Base-by-base conservation (phyloP, 2,329 filamentous ascomycete genomes). In the Fusarium setosum region DNA sequence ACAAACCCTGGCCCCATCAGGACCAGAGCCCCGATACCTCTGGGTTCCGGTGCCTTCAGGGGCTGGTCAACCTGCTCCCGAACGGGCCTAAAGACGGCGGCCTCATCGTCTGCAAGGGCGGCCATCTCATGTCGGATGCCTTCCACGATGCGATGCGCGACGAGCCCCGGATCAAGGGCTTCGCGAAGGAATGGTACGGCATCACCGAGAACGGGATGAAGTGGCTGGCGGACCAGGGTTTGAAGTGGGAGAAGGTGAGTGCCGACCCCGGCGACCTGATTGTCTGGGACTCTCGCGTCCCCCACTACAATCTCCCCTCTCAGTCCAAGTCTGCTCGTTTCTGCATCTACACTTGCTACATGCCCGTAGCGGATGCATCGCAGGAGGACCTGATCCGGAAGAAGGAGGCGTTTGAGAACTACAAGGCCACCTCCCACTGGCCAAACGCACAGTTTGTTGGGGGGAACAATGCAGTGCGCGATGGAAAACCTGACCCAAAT, bases 1-100 rank as follows among this genome's bases (percentile, higher is more conserved):
- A 70, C 23, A 70, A 61, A 23, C 67, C 67, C 2, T 70, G 67
- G 67, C 67, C 67, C 13, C 67, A 70, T 4, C 67, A 70, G 34
- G 67, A 70, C 35, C 67, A 70, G 18, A 67, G 70, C n/a, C 67
- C 67, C 0, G 67, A 70, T 20, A 40, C 42, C 6, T 58, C 67
- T 2, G 84, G 83, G 0, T 83, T 86, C 69, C 77, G 82, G 3
- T 86, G 83, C 63, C 74, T 83, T 3, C 83, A 86, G 59, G 84
- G 84, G 5, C 75, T 86, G 0, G 80, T 85, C 3, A 85, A 86
- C 64, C 63, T 78, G 2, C 65, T 72, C 12, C 76, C 75, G 5
- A 76, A 73, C 35, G 76, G 76, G 0, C 73, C 75, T 5, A 70
- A 76, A 1, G 76, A 78, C n/a, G 76, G 76, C 0, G 76, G 76